phyloP scores from a whole-genome alignment of 768 basidiomycete species.

The Tubosaeta sp. region DNA sequence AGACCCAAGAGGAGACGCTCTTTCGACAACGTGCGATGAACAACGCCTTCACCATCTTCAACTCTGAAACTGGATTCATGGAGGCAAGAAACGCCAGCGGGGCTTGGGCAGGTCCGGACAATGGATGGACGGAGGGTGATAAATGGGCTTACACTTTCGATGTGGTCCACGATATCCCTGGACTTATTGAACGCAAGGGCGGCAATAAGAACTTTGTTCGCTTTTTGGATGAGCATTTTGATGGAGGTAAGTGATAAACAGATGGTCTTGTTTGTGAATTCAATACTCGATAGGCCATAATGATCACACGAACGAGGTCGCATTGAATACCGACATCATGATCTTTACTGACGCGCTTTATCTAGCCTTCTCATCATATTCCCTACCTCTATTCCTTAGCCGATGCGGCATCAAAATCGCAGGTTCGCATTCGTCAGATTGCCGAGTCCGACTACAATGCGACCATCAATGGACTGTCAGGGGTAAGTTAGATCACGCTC shows the following conservation, averaged over 20 bases:
- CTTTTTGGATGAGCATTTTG: conserved; percentile 58
- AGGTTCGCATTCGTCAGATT: conserved; percentile 66
- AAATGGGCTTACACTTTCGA: conserved; percentile 77
- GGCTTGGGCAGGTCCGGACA: conserved; percentile 64
- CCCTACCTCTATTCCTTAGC: conserved; percentile 78
- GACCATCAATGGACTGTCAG: conserved; percentile 65
- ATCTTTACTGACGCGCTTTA: conserved; percentile 4
- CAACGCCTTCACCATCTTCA: conserved; percentile 64
- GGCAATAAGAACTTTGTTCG: conserved; percentile 61
- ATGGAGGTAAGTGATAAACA: conserved; percentile 35
- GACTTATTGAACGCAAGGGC: conserved; percentile 58
- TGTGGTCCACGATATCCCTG: conserved; percentile 66
- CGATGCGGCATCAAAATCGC: conserved; percentile 65
- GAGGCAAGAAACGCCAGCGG: conserved; percentile 70
- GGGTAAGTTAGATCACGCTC: conserved; percentile 36
- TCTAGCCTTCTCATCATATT: conserved; percentile 79
- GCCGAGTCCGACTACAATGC: conserved; percentile 62
- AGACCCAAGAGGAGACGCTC: conserved; percentile 45
- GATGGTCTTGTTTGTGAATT: neutral
- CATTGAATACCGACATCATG: neutral
- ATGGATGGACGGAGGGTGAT: conserved; percentile 82
- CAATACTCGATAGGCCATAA: conserved; percentile 54
- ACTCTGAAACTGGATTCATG: conserved; percentile 69
- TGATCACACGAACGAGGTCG: conserved; percentile 73
- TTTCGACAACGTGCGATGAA: conserved; percentile 53